Evolutionary conservation across 768 basidiomycete genomes (phyloP), one percentile per base, ranked within the genome.

Genomic region (Mycena capillaripes): DNA sequence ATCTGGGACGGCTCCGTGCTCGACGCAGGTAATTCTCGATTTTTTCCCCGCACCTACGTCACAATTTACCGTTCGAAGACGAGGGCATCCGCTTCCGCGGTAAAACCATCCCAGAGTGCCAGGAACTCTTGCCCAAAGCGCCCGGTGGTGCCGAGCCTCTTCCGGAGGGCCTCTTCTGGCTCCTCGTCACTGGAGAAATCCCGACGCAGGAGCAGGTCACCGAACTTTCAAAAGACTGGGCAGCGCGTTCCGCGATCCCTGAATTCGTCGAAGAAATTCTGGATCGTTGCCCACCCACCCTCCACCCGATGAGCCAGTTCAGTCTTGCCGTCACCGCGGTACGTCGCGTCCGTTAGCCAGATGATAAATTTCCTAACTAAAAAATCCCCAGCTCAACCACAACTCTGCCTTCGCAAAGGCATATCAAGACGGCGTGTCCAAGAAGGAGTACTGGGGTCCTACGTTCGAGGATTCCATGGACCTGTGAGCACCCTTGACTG

Each of bases 231-330:
- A 91, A 90, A 76, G 97, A 99, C 80, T 98, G 97, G 96, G 97
- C 97, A 63, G 94, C 95, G 50, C 93, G 97, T 75, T 92, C 96
- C 46, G 89, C 92, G 55, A 91, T 99, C 73, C 97, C 97, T 53
- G 92, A 94, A 71, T 97, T 97, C 77, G 94, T 99, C n/a, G 97
- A 98, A 83, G 97, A 98, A 79, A 89, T 98, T 77, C 89, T 99
- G 61, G 97, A 99, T 86, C 85, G 96, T 82, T 96, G 95, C 84
- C 95, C 95, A 23, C 92, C 94, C 60, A 97, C 96, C 19, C 90
- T 99, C 53, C 97, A 99, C 83, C 97, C 97, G 74, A 99, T 99
- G 97, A 96, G 94, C 83, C 97, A 99, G 85, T 98, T 99, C 86
- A 94, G 93, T 81, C 86, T 98, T 80, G 97, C 97, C 70, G 95